Evolutionary conservation across 495 filamentous ascomycete species (phyloP).

Genomic region (Penicillium salamii): DNA sequence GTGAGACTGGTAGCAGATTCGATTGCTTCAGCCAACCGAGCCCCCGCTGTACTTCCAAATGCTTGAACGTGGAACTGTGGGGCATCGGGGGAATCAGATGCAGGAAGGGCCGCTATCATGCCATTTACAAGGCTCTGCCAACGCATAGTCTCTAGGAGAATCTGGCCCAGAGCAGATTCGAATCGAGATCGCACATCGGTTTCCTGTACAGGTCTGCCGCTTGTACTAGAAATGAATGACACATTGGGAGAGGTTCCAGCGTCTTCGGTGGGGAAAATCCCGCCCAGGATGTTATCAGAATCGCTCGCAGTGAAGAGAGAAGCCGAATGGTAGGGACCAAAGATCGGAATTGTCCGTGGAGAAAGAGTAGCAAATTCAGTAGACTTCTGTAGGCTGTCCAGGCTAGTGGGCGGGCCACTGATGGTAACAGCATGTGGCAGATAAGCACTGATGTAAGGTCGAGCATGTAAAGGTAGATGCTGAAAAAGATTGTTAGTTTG

Average conservation of each 20-base stretch:
- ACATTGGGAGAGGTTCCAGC: too few relatives aligned
- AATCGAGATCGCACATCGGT: not conserved
- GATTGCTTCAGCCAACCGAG: slow-evolving; percentile 28
- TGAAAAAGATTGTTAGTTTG: too few relatives aligned
- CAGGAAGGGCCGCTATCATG: not conserved
- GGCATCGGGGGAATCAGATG: not conserved
- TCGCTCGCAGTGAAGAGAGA: not conserved
- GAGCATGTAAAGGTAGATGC: slow-evolving; percentile 55
- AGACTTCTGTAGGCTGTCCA: slow-evolving; percentile 51
- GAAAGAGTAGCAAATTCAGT: slow-evolving; percentile 47
- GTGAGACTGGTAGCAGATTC: slow-evolving; percentile 38
- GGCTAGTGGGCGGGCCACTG: slow-evolving; percentile 65
- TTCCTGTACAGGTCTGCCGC: not conserved
- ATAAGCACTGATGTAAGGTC: slow-evolving; percentile 69
- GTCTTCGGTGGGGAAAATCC: too few relatives aligned
- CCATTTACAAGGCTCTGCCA: not conserved
- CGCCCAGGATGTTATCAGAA: not conserved
- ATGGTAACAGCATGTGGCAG: slow-evolving; percentile 64
- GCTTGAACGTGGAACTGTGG: not conserved
- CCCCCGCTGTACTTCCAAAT: not conserved
- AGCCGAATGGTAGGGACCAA: slow-evolving; percentile 71
- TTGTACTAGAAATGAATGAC: too few relatives aligned
- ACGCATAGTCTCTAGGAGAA: not conserved
- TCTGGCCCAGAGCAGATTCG: not conserved
- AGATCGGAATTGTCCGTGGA: slow-evolving; percentile 59